A percentile compares a stretch with the other conserved stretches of the same genome.
Conservation (phyloP, 352 stramenopile genomes). For the Pythium apleroticum region DNA sequence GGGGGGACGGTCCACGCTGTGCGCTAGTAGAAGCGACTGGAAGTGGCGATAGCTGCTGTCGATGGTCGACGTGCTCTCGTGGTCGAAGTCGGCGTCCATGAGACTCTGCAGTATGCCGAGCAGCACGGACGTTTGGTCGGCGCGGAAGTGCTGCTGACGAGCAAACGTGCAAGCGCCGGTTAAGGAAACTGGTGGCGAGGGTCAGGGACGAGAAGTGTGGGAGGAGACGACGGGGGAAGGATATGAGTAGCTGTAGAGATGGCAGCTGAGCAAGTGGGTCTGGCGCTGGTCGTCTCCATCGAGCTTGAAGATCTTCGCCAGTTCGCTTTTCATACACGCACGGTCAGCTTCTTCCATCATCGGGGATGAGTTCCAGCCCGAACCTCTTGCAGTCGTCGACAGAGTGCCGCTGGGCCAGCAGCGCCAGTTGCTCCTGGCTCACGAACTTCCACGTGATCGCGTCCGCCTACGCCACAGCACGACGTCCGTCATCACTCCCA, state of each 20-base stretch:
- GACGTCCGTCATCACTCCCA: too few species aligned
- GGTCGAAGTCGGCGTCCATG: constrained; percentile 55
- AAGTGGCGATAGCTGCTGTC: constrained; percentile 58
- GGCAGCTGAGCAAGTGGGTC: constrained; percentile 49
- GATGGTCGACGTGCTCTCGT: constrained; percentile 47
- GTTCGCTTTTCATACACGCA: constrained; percentile 25
- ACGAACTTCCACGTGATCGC: constrained; percentile 62
- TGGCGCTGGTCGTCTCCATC: constrained; percentile 39
- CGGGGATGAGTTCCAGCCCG: too few species aligned
- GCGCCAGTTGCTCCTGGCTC: constrained; percentile 38
- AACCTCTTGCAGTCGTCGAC: constrained; percentile 65
- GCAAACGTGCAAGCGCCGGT: constrained; percentile 45
- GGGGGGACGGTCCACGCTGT: constrained; percentile 68
- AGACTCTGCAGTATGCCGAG: constrained; percentile 69
- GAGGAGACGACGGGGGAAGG: constrained; percentile 16
- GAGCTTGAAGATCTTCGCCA: constrained; percentile 55
- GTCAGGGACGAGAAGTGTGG: not conserved
- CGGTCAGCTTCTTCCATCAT: not conserved
- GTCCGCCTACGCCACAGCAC: constrained; percentile 29
- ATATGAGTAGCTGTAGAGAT: constrained; percentile 77
- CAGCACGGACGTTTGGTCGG: constrained; percentile 61
- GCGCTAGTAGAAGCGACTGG: constrained; percentile 53
- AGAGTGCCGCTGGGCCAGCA: constrained; percentile 38
- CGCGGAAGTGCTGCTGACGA: constrained; percentile 54
- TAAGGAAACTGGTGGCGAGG: constrained; percentile 2